phyloP scores from a whole-genome alignment of 2,329 filamentous ascomycete species.

The Apiospora marii region DNA sequence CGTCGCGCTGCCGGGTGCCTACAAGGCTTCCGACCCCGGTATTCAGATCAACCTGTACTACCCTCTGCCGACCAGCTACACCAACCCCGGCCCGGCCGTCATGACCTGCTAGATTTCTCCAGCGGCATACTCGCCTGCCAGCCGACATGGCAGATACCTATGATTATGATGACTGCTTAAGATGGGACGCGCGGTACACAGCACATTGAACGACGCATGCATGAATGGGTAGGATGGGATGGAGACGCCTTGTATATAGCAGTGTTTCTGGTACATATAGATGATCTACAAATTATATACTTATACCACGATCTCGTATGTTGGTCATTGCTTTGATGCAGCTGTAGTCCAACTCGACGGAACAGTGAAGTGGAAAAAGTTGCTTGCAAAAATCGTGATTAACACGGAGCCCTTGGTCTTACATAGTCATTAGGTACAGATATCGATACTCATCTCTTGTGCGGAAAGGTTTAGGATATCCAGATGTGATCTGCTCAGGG shows the following conservation, averaged over 20 bases:
- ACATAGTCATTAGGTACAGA: too few relatives aligned
- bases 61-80: constrained; percentile 38
- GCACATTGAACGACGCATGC: neutral
- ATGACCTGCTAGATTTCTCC: constrained; percentile 11
- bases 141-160: neutral
- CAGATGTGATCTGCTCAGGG: too few relatives aligned
- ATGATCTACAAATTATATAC: neutral
- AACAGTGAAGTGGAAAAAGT: too few relatives aligned
- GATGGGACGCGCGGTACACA: neutral
- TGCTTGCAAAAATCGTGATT: too few relatives aligned
- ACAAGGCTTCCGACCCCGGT: constrained; percentile 48
- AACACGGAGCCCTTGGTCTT: too few relatives aligned
- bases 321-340: too few relatives aligned
- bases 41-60: constrained; percentile 45
- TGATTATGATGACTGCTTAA: neutral
- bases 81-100: constrained; percentile 34
- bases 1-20: constrained; percentile 45
- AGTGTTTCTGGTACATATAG: neutral
- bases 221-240: neutral
- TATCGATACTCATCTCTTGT: too few relatives aligned
- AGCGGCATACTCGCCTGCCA: neutral
- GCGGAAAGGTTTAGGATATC: too few relatives aligned
- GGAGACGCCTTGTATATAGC: neutral
- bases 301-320: neutral
- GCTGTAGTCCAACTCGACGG: too few relatives aligned